Evolutionary conservation across 768 basidiomycete species (phyloP), one percentile per base, ranked within the genome.

Genomic region (Mycena rebaudengoi): DNA sequence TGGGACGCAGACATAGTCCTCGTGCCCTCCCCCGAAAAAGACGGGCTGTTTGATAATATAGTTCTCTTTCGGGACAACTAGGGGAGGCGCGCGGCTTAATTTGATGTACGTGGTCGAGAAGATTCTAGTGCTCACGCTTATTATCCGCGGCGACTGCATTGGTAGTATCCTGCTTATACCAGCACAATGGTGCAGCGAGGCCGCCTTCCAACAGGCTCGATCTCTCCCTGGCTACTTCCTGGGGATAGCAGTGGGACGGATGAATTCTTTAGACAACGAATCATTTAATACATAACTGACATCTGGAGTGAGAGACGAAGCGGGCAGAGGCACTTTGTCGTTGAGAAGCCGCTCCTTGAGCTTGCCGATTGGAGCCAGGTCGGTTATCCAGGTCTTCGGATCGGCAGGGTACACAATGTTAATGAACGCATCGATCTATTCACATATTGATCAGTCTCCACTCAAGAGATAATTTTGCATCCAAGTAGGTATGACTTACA

Each of bases 361-460:
- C 25, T 75, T 78, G 11, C 80, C 82, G 5, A 70, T 62, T 0
- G 80, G 80, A 3, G 75, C 73, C 21, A 83, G 55, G 41, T 81
- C 64, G 3, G 75, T 75, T 11, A 69, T 70, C 78, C 79, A 79
- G 40, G 75, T 64, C 60, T 73, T 75, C 0, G 78, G 75, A 50
- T 82, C 80, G 8, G 67, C 64, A 0, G 79, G 64, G 48, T 76
- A 75, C 4, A 79, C 0, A 7, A 77, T 21, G 43, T 69, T 75
- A 25, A 71, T 74, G 70, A 82, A 82, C 0, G 77, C 78, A 26
- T 83, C 82, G 23, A 76, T 69, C 78, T 82, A 51, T 26, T 10
- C 23, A 7, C 30, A 29, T 58, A 40, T 28, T 1, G 14, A 26
- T 21, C 7, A 53, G n/a, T n/a, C n/a, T n/a, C n/a, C n/a, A 26